These are phyloP conservation scores for Backusella macrospora DNA, from an alignment of 192 early-diverging fungal species.

Conservation along the genomic window DNA sequence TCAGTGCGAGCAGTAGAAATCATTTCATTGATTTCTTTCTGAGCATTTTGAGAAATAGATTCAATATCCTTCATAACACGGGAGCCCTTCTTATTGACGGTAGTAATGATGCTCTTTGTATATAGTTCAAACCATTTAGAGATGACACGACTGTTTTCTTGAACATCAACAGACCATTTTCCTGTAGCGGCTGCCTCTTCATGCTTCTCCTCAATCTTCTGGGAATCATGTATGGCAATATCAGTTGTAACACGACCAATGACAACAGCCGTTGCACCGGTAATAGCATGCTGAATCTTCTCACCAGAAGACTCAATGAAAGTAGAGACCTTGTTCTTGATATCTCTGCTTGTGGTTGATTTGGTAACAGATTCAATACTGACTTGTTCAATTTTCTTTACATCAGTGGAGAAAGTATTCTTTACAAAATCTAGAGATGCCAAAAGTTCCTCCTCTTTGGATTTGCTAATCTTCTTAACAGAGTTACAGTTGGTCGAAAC, in stretches of 20 bases:
- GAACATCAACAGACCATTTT: constrained; percentile 21
- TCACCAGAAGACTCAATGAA: background rate
- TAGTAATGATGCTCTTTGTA: background rate
- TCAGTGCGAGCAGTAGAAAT: constrained; percentile 7
- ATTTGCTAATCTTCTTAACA: background rate
- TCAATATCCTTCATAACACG: constrained; percentile 7
- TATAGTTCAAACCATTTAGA: constrained; percentile 12
- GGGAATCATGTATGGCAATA: background rate
- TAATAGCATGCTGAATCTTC: constrained; percentile 7
- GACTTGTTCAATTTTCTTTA: constrained; percentile 12
- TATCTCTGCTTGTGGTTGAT: background rate
- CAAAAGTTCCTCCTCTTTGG: constrained; percentile 7
- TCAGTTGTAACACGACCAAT: background rate
- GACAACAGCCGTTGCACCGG: background rate
- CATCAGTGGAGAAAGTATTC: background rate
- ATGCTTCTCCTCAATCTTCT: background rate
- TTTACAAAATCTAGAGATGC: background rate
- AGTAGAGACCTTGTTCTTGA: background rate
- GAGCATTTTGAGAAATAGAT: background rate
- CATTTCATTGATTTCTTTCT: constrained; percentile 22
- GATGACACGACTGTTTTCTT: constrained; percentile 12
- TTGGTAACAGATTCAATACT: background rate
- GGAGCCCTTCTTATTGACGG: background rate
- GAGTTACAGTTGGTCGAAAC: background rate
- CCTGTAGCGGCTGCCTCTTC: background rate